phyloP scores from a whole-genome alignment of 228 moss, liverwort and hornwort genomes.

The Sphagnum fallax region DNA sequence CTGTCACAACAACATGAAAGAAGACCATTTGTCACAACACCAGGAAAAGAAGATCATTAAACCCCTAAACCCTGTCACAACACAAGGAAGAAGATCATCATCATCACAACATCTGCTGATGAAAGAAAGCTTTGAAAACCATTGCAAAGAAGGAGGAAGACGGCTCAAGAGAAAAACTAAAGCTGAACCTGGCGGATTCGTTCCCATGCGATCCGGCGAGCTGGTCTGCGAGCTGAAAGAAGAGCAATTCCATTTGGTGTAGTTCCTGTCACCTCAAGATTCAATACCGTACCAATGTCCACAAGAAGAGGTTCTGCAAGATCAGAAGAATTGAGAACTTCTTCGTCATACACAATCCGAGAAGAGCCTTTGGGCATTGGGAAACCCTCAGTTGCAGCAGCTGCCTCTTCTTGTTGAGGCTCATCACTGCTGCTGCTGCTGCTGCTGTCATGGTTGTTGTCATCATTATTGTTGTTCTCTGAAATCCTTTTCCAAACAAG shows the following conservation, averaged over 20 bases:
- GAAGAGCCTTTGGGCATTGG: constrained; percentile 20
- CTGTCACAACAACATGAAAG: too few species aligned
- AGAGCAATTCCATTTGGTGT: constrained; percentile 59
- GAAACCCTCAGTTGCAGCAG: neutral
- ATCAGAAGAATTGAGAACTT: constrained; percentile 7
- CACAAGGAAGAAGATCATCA: too few species aligned
- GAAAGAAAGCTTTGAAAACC: too few species aligned
- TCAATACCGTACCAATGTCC: constrained; percentile 55
- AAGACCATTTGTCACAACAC: too few species aligned
- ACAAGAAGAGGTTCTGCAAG: constrained; percentile 21
- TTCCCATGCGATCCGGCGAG: constrained; percentile 68
- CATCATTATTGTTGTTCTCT: neutral
- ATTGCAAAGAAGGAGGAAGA: too few species aligned
- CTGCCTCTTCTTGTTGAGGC: neutral
- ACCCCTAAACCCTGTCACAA: too few species aligned
- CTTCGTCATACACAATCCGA: constrained; percentile 37
- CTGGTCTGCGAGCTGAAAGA: constrained; percentile 62
- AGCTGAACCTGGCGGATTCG: constrained; percentile 58
- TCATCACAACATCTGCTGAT: too few species aligned
- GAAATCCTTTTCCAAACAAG: constrained; percentile 37
- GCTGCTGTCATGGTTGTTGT: too few species aligned
- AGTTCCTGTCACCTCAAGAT: constrained; percentile 45
- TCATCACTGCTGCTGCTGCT: neutral
- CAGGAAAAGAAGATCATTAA: too few species aligned
- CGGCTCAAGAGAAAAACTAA: too few species aligned